phyloP scores from a whole-genome alignment of 1,139 yeast genomes.

The Pneumocystis jirovecii region DNA sequence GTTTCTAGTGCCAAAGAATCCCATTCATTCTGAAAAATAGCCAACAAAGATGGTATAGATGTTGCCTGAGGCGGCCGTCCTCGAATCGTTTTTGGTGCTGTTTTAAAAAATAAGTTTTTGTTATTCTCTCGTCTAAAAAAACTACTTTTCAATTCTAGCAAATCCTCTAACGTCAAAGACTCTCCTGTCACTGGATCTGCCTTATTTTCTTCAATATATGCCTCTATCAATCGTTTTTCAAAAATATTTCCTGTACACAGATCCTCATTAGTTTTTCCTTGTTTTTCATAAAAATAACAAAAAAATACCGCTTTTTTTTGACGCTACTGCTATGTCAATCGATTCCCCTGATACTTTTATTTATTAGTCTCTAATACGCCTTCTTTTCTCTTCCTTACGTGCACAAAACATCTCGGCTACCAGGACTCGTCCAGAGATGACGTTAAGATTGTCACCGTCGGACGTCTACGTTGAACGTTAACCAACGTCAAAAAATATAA shows the following conservation, averaged over 20 bases:
- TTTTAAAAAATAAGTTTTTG: background rate
- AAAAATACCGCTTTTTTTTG: conserved; percentile 46
- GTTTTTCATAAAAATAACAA: background rate
- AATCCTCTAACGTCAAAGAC: conserved; percentile 42
- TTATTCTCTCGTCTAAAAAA: conserved; percentile 11
- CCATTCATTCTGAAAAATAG: conserved; percentile 77
- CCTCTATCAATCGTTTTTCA: conserved; percentile 45
- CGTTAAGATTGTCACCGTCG: background rate
- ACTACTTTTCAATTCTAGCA: conserved; percentile 34
- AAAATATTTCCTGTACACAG: conserved; percentile 36
- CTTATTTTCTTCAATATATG: conserved; percentile 49
- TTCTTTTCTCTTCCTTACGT: background rate
- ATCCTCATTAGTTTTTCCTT: background rate
- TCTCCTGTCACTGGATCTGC: conserved; percentile 66
- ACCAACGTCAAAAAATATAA: background rate
- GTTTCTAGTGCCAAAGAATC: conserved; percentile 74
- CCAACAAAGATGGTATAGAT: conserved; percentile 64
- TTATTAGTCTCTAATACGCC: background rate
- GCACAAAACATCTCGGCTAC: background rate
- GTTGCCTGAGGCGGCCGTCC: conserved; percentile 40
- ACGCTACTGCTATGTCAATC: conserved; percentile 55
- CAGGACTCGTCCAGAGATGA: background rate
- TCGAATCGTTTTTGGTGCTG: conserved; percentile 25
- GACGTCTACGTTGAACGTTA: background rate
- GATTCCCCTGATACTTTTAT: conserved; percentile 46